phyloP scores from a whole-genome alignment of 1,284 basidiomycete genomes.

The Malassezia cuniculi region DNA sequence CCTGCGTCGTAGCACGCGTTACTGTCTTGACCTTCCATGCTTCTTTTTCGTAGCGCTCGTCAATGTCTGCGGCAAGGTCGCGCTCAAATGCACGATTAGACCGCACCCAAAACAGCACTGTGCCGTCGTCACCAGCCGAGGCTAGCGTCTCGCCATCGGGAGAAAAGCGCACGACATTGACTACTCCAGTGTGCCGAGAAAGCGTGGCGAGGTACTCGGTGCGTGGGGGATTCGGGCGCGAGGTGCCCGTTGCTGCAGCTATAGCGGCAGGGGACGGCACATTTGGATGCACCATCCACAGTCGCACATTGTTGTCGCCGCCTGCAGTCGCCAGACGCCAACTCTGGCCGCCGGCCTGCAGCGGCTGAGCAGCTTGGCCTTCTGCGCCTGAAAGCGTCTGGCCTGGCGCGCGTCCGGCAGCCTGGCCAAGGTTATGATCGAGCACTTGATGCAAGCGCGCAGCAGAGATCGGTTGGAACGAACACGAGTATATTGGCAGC shows the following conservation, averaged over 20 bases:
- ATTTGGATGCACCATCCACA: slow-evolving; percentile 44
- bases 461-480: slow-evolving; percentile 35
- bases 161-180: slow-evolving; percentile 91
- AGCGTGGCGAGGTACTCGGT: slow-evolving; percentile 93
- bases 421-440: slow-evolving; percentile 39
- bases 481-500: slow-evolving; percentile 42
- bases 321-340: slow-evolving; percentile 89
- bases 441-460: slow-evolving; percentile 32
- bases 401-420: slow-evolving; percentile 16
- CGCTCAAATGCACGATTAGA: slow-evolving; percentile 57
- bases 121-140: slow-evolving; percentile 64
- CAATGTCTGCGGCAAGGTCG: slow-evolving; percentile 60
- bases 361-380: slow-evolving; percentile 20
- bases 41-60: slow-evolving; percentile 78
- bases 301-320: slow-evolving; percentile 90
- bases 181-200: slow-evolving; percentile 78
- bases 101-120: slow-evolving; percentile 88
- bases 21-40: slow-evolving; percentile 84
- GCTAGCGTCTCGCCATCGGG: slow-evolving; percentile 49
- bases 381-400: not conserved
- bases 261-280: slow-evolving; percentile 45
- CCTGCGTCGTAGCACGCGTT: slow-evolving; percentile 54
- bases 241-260: slow-evolving; percentile 53
- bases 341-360: slow-evolving; percentile 48
- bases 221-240: slow-evolving; percentile 53